These are phyloP conservation scores for Camellia sinensis DNA, from an alignment of 148 eudicot genomes.

Conservation along the genomic window DNA sequence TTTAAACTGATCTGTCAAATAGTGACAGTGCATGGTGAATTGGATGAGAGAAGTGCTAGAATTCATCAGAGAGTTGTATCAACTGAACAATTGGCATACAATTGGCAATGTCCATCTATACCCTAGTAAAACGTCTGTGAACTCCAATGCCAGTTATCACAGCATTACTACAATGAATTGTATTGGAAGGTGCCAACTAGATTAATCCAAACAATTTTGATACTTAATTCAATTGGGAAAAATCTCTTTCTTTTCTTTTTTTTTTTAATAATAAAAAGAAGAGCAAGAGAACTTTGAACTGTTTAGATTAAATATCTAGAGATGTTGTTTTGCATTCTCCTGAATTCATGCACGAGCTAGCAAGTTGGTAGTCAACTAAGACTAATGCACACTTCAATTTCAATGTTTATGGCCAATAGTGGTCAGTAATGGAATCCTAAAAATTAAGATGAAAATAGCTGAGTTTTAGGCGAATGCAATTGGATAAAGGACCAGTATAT, in stretches of 20 bases:
- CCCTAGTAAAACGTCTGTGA: not conserved
- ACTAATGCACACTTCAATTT: not conserved
- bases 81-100: not conserved
- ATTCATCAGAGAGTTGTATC: not conserved
- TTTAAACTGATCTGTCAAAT: not conserved
- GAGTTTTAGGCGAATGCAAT: not conserved
- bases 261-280: not conserved
- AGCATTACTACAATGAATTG: not conserved
- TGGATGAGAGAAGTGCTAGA: not conserved
- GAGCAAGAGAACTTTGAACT: no score
- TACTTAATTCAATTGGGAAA: not conserved
- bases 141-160: not conserved
- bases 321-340: not conserved
- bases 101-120: not conserved
- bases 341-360: slow-evolving; percentile 1
- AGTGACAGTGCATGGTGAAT: not conserved
- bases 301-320: not conserved
- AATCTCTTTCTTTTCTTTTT: not conserved
- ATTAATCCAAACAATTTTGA: not conserved
- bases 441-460: not conserved
- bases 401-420: not conserved
- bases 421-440: not conserved
- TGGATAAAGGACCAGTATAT: not conserved
- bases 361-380: not conserved
- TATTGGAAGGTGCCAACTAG: not conserved